These are phyloP conservation scores for Metarhizium anisopliae DNA, from an alignment of 2,329 filamentous ascomycete genomes.

Conservation along the genomic window DNA sequence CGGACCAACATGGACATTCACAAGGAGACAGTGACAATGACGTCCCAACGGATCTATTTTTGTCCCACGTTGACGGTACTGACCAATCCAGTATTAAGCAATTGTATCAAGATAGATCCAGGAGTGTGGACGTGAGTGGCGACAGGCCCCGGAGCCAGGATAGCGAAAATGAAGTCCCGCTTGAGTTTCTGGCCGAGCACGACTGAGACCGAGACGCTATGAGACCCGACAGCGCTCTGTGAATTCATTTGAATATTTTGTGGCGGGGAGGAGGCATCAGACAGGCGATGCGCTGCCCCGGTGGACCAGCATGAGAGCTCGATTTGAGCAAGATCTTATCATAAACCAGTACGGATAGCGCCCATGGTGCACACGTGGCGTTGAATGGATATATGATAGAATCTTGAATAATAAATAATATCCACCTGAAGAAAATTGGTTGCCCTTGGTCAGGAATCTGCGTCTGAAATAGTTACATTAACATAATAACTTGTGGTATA, in stretches of 20 bases:
- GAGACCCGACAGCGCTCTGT: not conserved
- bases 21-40: conserved; percentile 14
- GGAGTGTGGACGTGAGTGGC: conserved; percentile 4
- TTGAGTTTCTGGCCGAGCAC: conserved; percentile 43
- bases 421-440: too few species aligned
- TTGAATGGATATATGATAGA: not conserved
- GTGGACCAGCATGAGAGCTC: not conserved
- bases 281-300: not conserved
- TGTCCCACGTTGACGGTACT: conserved; percentile 21
- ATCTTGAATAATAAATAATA: not conserved
- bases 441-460: too few species aligned
- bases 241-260: not conserved
- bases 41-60: conserved; percentile 17
- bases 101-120: not conserved
- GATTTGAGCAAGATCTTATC: not conserved
- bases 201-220: not conserved
- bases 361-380: not conserved
- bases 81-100: conserved; percentile 2
- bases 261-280: not conserved
- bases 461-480: too few species aligned
- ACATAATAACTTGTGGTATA: too few species aligned
- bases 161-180: conserved; percentile 41
- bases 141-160: conserved; percentile 17
- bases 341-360: not conserved
- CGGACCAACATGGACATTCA: not conserved